Conservation (phyloP, 148 eudicot genomes). For the Fallopia convolvulus region DNA sequence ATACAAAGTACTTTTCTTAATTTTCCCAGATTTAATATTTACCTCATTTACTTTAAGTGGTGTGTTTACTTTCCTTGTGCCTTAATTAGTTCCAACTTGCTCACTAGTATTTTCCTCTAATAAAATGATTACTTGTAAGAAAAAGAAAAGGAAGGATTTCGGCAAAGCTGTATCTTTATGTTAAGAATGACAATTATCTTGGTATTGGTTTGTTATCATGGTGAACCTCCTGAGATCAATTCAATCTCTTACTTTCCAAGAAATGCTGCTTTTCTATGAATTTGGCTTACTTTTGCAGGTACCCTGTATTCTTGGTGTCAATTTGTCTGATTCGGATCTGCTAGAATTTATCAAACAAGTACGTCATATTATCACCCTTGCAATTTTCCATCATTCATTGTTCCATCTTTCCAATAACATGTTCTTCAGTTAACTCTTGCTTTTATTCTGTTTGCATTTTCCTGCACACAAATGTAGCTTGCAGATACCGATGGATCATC, state of each 20-base stretch:
- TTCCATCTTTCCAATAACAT: background rate
- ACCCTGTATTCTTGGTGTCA: conserved; percentile 85
- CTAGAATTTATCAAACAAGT: conserved; percentile 91
- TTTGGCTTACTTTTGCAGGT: conserved; percentile 47
- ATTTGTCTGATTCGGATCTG: conserved; percentile 72
- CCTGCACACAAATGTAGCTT: conserved; percentile 40
- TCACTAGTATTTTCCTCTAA: background rate
- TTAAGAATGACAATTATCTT: background rate
- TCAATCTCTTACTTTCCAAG: background rate
- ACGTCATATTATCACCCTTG: conserved; percentile 11
- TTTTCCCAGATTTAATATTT: background rate
- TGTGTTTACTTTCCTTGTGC: background rate
- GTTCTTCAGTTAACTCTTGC: conserved; percentile 7
- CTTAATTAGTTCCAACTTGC: background rate
- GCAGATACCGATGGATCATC: conserved; percentile 98
- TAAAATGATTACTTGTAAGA: background rate
- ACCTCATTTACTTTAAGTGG: background rate
- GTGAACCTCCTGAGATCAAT: background rate
- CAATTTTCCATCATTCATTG: background rate
- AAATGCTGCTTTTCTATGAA: background rate
- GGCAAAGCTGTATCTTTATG: background rate
- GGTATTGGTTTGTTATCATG: background rate
- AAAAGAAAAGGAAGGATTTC: background rate
- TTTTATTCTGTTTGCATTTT: conserved; percentile 4
- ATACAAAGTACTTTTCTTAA: background rate